Evolutionary conservation across 257 asterid species (phyloP), one percentile per base, ranked within the genome.

Genomic region (Scutellaria minor): DNA sequence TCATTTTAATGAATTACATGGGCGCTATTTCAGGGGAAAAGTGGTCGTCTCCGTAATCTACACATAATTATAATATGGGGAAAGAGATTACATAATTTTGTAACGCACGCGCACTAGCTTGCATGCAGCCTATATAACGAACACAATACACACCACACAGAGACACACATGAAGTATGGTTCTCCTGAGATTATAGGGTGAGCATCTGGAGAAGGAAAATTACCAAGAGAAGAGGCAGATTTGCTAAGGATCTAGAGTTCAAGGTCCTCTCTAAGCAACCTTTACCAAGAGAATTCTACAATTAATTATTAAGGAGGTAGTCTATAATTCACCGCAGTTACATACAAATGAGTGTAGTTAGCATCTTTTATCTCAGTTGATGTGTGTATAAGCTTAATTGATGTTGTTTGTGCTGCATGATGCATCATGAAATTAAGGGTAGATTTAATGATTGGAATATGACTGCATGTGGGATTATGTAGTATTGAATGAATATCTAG

Each of bases 41-140:
- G 47, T 12, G 67, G 14, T 20, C 62, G 61, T 63, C 31, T 46
- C 73, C 27, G 42, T 70, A 3, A 72, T 66, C 66, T 31, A 35
- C 24, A 71, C 65, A 41, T 46, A 70, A 52, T 6, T 3, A 3
- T 31, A n/a, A 27, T 54, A 11, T 42, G 60, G 6, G 51, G 46
- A 35, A 41, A 59, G 22, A 35, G 66, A 57, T 71, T 64, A 47
- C 72, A 40, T 46, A 46, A 73, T 60, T 66, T 73, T 68, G 79
- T 61, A 78, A 78, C 60, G 72, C 15, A 78, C 62, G 27, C 73
- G 64, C 79, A 66, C 79, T 52, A 62, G 57, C 73, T 68, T 55
- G 69, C 64, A 73, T 73, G 79, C 64, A n/a, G 47, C 64, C 57
- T 78, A 54, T 64, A 67, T 67, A 45, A 68, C 31, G 14, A 64